Evolutionary conservation across 2,329 filamentous ascomycete species (phyloP), one percentile per base, ranked within the genome.

Genomic region (Periconia digitata): DNA sequence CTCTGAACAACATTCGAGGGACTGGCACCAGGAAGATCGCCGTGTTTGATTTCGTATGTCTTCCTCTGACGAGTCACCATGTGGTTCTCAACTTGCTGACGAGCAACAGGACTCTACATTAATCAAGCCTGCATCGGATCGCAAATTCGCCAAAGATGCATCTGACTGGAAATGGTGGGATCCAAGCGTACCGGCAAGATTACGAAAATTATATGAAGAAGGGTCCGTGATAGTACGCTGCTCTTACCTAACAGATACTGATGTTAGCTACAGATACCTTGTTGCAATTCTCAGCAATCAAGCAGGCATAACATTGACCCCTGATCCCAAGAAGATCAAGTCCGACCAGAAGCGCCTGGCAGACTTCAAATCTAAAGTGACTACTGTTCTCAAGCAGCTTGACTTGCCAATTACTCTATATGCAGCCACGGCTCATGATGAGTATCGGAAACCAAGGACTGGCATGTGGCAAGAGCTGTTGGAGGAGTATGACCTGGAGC

Each of bases 81-180:
- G 38, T 21, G n/a, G n/a, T n/a, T n/a, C 8, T 13, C 17, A 10
- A 32, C 8, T 23, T 48, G 38, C 44, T 54, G 55, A 54, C 58
- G 40, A 20, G 44, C 45, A 46, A 49, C 56, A 89, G 86, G 94
- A 99, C 67, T 94, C 89, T 7, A 99, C 94, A 0, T 74, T 99
- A 27, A 90, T 99, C 53, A 78, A 78, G 1, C 87, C 90, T 0
- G 79, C 84, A 3, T 95, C 91, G 0, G 91, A 91, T 7, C 94
- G 90, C 71, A 87, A 82, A 43, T 92, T 92, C 63, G 80, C 84
- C 2, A 80, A 80, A 43, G 82, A 85, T 55, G 82, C 85, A 0
- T 76, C 78, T 3, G 92, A 97, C 67, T 99, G 94, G 94, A 90
- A 89, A 69, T 99, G 94, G 94, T 97, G 91, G 90, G 76, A 95